These are phyloP conservation scores for Linnemannia hyalina DNA, from an alignment of 192 early-diverging fungal species.

Conservation along the genomic window DNA sequence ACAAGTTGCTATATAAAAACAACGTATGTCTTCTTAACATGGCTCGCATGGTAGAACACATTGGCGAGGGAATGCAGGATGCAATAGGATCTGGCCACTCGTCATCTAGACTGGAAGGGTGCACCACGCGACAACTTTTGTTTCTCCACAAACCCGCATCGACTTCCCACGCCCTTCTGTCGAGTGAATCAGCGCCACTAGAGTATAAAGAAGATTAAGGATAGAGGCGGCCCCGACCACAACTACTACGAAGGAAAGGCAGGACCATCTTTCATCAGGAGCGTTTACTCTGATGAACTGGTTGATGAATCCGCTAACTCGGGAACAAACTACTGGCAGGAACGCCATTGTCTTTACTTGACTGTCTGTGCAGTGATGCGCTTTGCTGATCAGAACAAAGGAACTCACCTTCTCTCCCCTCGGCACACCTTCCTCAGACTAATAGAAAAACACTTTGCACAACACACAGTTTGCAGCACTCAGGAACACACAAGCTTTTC, in stretches of 20 bases:
- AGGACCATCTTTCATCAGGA: not conserved
- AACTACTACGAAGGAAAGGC: not conserved
- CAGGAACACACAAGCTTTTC: not conserved
- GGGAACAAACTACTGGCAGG: not conserved
- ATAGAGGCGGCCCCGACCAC: not conserved
- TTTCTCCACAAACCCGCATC: not conserved
- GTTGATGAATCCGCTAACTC: not conserved
- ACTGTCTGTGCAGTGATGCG: not conserved
- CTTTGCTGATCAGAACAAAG: not conserved
- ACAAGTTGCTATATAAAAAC: not conserved
- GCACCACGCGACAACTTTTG: slow-evolving; percentile 5
- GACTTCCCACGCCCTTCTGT: not conserved
- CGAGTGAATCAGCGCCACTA: not conserved
- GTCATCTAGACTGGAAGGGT: not conserved
- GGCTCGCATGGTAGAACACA: not conserved
- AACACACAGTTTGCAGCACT: not conserved
- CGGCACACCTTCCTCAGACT: not conserved
- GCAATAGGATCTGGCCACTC: not conserved
- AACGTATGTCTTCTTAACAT: not conserved
- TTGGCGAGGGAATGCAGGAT: not conserved
- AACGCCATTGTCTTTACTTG: not conserved
- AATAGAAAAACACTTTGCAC: slow-evolving; percentile 1
- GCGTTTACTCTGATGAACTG: not conserved
- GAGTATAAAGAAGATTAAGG: not conserved
- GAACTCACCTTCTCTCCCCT: not conserved